These are phyloP conservation scores for Fagus sylvatica DNA, from an alignment of 306 rosid species.

Conservation along the genomic window DNA sequence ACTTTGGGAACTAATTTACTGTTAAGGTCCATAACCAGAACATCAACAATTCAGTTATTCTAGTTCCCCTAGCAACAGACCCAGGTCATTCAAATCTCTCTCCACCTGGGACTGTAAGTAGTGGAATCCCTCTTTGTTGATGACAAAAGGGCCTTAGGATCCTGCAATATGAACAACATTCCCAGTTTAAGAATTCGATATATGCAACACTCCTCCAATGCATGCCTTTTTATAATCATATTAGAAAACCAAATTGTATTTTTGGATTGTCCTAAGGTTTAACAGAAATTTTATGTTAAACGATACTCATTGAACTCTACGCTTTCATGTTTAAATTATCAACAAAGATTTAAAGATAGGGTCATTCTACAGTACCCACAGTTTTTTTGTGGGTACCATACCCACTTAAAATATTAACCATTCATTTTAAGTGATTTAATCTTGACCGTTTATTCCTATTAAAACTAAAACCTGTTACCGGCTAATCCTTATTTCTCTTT, in stretches of 20 bases:
- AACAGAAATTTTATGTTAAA: neutral
- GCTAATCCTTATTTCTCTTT: too few species aligned
- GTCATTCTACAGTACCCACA: too few species aligned
- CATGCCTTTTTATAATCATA: neutral
- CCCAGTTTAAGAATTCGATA: neutral
- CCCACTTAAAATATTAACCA: too few species aligned
- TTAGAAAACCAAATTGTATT: neutral
- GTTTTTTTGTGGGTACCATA: too few species aligned
- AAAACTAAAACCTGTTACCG: too few species aligned
- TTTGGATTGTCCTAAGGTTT: neutral
- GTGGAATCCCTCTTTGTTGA: constrained; percentile 64
- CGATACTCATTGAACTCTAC: neutral
- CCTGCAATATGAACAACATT: constrained; percentile 47
- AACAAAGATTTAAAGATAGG: neutral
- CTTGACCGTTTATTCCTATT: too few species aligned
- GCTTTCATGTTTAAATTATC: neutral
- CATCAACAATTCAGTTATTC: neutral
- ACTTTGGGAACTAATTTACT: neutral
- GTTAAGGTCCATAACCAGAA: neutral
- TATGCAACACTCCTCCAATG: neutral
- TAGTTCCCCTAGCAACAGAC: constrained; percentile 39
- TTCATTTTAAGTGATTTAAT: too few species aligned
- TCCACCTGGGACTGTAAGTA: constrained; percentile 64
- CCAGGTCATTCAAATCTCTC: constrained; percentile 58
- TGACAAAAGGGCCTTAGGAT: constrained; percentile 62